Percentiles rank a stretch among this genome's conserved stretches.
phyloP scores from a whole-genome alignment of 1,139 yeast genomes.

The Zhuliangozyma parablackwelliae region DNA sequence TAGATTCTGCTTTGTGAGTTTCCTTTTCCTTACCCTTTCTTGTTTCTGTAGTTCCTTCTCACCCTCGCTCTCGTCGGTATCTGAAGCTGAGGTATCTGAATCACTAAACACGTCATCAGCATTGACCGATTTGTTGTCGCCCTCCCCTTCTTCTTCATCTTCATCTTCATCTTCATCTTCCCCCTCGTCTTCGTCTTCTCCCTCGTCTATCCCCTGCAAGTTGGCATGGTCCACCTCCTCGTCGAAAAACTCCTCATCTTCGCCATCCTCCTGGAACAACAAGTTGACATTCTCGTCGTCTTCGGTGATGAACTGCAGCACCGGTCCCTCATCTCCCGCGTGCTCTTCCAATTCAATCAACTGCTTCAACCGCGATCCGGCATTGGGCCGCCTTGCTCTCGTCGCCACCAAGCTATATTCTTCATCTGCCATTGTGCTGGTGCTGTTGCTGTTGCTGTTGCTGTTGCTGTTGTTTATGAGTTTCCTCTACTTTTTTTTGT shows the following conservation, averaged over 20 bases:
- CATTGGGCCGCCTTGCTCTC: constrained; percentile 76
- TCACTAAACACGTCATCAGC: constrained; percentile 50
- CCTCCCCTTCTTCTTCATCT: constrained; percentile 15
- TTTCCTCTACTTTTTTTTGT: no score
- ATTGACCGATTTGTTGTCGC: constrained; percentile 22
- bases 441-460: no score
- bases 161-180: constrained; percentile 8
- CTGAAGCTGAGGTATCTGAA: constrained; percentile 47
- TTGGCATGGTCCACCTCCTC: constrained; percentile 34
- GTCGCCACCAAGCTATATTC: constrained; percentile 61
- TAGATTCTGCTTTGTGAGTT: constrained; percentile 22
- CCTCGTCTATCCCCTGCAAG: constrained; percentile 15
- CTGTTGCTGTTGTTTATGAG: no score
- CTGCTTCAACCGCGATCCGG: constrained; percentile 79
- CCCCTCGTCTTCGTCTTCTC: constrained; percentile 5
- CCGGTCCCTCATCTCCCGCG: constrained; percentile 20
- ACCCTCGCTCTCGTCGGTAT: constrained; percentile 60
- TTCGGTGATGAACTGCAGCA: constrained; percentile 39
- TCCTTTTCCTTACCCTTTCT: constrained; percentile 42
- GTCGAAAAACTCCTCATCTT: constrained; percentile 67
- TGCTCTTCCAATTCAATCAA: constrained; percentile 67
- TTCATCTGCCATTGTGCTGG: constrained; percentile 16
- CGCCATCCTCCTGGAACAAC: constrained; percentile 79
- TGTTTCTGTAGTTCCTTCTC: constrained; percentile 58
- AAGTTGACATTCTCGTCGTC: constrained; percentile 74